Evolutionary conservation across 1,284 basidiomycete genomes (phyloP).

Genomic region (Cronartium quercuum): DNA sequence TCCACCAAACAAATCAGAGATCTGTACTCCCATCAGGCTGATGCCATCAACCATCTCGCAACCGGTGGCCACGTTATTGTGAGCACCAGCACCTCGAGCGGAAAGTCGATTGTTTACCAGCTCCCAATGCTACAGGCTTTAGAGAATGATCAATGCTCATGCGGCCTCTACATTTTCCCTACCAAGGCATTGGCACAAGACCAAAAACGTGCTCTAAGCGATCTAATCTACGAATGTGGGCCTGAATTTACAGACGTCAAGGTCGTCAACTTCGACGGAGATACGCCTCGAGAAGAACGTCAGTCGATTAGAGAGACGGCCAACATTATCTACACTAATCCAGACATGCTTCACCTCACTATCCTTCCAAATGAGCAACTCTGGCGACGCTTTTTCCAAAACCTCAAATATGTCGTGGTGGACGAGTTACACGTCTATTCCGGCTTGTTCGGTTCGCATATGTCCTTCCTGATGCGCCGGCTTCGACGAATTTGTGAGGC

Average conservation of each 20-base stretch:
- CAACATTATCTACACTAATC: slow-evolving; percentile 55
- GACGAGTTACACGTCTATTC: slow-evolving; percentile 54
- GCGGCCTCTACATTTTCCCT: slow-evolving; percentile 79
- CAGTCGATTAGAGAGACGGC: slow-evolving; percentile 50
- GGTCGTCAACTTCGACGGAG: slow-evolving; percentile 79
- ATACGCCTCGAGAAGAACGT: slow-evolving; percentile 64
- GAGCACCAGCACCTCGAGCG: slow-evolving; percentile 82
- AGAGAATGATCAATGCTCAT: slow-evolving; percentile 60
- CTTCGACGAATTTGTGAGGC: slow-evolving; percentile 74
- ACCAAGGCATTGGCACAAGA: slow-evolving; percentile 92
- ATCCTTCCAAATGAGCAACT: slow-evolving; percentile 75
- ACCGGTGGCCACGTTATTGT: slow-evolving; percentile 70
- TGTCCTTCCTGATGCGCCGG: slow-evolving; percentile 69
- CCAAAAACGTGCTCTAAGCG: slow-evolving; percentile 64
- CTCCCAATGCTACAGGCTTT: slow-evolving; percentile 67
- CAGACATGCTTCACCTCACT: slow-evolving; percentile 76
- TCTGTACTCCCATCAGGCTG: slow-evolving; percentile 72
- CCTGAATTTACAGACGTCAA: slow-evolving; percentile 59
- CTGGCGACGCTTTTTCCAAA: slow-evolving; percentile 67
- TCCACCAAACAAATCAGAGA: slow-evolving; percentile 61
- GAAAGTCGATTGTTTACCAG: slow-evolving; percentile 82
- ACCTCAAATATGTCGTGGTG: slow-evolving; percentile 70
- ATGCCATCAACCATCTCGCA: slow-evolving; percentile 65
- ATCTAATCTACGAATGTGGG: slow-evolving; percentile 60
- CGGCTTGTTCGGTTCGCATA: slow-evolving; percentile 55